Evolutionary conservation across 371 early-diverging fungal genomes (phyloP).

Genomic region (Zancudomyces culisetae): DNA sequence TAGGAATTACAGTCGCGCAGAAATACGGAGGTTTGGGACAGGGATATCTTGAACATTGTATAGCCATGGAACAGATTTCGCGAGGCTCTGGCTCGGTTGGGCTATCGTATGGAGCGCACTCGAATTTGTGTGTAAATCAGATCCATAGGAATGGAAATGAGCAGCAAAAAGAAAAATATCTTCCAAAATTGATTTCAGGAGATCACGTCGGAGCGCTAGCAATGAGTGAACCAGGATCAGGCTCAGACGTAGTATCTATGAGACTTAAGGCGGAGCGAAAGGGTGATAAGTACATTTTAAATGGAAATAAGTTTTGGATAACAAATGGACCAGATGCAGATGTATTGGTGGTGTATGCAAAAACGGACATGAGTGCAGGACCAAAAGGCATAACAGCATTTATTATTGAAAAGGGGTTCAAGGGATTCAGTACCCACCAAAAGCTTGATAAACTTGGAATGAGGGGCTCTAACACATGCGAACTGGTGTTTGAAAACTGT

Average conservation of each 20-base stretch:
- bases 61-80: constrained; percentile 88
- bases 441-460: constrained; percentile 95
- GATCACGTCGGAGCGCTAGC: constrained; percentile 88
- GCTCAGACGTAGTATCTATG: constrained; percentile 94
- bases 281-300: constrained; percentile 59
- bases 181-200: constrained; percentile 71
- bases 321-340: constrained; percentile 94
- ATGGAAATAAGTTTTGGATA: constrained; percentile 92
- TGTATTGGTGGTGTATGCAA: constrained; percentile 84
- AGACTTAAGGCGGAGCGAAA: constrained; percentile 62
- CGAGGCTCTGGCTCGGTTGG: constrained; percentile 83
- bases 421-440: constrained; percentile 70
- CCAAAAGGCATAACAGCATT: constrained; percentile 88
- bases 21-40: constrained; percentile 78
- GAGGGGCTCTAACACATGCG: constrained; percentile 93
- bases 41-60: constrained; percentile 80
- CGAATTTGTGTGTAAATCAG: constrained; percentile 94
- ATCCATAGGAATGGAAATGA: constrained; percentile 79
- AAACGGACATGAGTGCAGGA: constrained; percentile 62
- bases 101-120: constrained; percentile 90
- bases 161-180: constrained; percentile 74
- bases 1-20: constrained; percentile 69
- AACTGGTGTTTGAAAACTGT: constrained; percentile 87
- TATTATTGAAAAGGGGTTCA: constrained; percentile 74
- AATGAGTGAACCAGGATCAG: constrained; percentile 85